These are phyloP conservation scores for Colletotrichum sp. DNA, from an alignment of 2,329 filamentous ascomycete genomes.

Conservation along the genomic window DNA sequence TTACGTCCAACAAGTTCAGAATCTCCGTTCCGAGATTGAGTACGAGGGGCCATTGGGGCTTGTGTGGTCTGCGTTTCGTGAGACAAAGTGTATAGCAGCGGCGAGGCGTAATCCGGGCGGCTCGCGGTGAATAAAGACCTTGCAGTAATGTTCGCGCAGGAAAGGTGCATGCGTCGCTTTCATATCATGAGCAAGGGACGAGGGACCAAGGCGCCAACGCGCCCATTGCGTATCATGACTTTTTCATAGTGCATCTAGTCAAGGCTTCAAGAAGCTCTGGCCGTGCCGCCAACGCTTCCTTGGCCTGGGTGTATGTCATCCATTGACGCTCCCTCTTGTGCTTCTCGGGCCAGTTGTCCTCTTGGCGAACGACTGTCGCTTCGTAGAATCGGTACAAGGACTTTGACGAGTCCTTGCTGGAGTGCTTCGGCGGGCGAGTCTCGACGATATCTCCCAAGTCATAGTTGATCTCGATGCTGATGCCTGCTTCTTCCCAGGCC, in stretches of 20 bases:
- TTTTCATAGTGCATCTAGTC: conserved; percentile 74
- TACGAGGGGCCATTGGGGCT: neutral
- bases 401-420: conserved; percentile 63
- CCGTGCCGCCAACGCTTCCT: conserved; percentile 74
- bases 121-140: neutral
- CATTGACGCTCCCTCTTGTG: conserved; percentile 90
- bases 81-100: neutral
- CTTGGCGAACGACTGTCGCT: conserved; percentile 85
- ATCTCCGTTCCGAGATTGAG: neutral
- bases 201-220: neutral
- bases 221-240: conserved; percentile 18
- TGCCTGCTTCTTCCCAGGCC: conserved; percentile 98
- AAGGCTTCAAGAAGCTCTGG: conserved; percentile 91
- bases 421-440: conserved; percentile 79
- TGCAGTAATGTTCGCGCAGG: neutral
- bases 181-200: neutral
- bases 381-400: conserved; percentile 84
- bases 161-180: neutral
- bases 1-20: neutral
- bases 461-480: conserved; percentile 81
- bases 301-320: conserved; percentile 87
- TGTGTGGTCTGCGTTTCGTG: neutral
- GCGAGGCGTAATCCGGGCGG: neutral
- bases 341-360: conserved; percentile 89
- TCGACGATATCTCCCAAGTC: conserved; percentile 89